Conservation (phyloP, 2,329 filamentous ascomycete species). For the Colletotrichum chlorophyti region DNA sequence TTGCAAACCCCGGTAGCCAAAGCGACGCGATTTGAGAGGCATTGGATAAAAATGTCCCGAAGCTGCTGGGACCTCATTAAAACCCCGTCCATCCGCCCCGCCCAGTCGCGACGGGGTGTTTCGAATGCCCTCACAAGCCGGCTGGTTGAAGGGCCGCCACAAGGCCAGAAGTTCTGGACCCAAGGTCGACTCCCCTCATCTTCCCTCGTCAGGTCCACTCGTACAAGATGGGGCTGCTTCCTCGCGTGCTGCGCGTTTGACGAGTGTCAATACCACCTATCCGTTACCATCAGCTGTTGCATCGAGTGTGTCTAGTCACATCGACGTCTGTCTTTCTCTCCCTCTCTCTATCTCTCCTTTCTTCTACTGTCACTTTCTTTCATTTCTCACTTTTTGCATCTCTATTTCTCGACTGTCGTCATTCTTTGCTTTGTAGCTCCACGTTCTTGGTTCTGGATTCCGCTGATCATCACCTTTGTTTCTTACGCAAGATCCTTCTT, state of each 20-base stretch:
- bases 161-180: conserved; percentile 13
- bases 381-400: conserved; percentile 15
- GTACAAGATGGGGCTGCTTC: conserved; percentile 24
- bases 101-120: conserved; percentile 14
- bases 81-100: conserved; percentile 1
- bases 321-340: conserved; percentile 18
- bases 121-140: conserved; percentile 26
- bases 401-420: conserved; percentile 2
- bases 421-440: neutral
- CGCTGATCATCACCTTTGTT: conserved; percentile 11
- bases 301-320: conserved; percentile 15
- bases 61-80: conserved; percentile 12
- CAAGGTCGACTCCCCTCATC: neutral
- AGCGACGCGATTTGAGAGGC: neutral
- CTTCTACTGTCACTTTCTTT: no score
- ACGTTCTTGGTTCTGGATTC: neutral
- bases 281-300: conserved; percentile 3
- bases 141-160: conserved; percentile 14
- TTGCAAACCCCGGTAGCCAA: neutral
- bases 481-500: neutral
- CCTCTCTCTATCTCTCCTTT: conserved; percentile 3
- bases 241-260: conserved; percentile 13
- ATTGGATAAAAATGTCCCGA: conserved; percentile 20
- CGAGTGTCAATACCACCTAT: conserved; percentile 18
- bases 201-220: conserved; percentile 1